Conservation (phyloP, 2,329 filamentous ascomycete species). For the Dendryphion nanum region DNA sequence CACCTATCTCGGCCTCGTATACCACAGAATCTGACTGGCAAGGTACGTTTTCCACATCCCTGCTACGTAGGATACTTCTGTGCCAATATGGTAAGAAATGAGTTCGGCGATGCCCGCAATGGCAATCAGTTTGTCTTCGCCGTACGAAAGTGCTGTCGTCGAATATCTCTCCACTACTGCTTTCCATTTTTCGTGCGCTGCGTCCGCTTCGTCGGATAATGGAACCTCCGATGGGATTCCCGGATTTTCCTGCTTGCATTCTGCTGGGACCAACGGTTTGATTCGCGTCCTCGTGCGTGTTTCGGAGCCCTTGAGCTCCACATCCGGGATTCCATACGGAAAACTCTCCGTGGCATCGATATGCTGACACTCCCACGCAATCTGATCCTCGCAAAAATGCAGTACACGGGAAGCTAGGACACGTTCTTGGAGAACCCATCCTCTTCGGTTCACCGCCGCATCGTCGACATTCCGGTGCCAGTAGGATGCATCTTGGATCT, state of each 20-base stretch:
- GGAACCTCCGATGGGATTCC: conserved; percentile 4
- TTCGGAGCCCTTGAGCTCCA: neutral
- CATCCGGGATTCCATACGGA: neutral
- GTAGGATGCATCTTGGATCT: neutral
- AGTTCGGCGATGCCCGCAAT: conserved; percentile 14
- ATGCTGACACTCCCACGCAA: conserved; percentile 17
- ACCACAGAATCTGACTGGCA: conserved; percentile 18
- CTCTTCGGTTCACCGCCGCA: conserved; percentile 14
- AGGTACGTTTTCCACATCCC: conserved; percentile 14
- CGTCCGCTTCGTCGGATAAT: conserved; percentile 4
- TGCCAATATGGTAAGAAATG: conserved; percentile 9
- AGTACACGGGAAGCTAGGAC: conserved; percentile 12
- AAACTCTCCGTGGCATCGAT: conserved; percentile 7
- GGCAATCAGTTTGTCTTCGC: conserved; percentile 15
- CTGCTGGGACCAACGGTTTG: too few species aligned
- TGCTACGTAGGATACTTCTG: conserved; percentile 8
- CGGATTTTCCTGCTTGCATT: too few species aligned
- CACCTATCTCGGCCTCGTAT: too few species aligned
- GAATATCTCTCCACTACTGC: conserved; percentile 16
- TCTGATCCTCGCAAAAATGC: conserved; percentile 12
- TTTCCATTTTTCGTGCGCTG: conserved; percentile 12
- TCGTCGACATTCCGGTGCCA: neutral
- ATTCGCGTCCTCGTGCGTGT: conserved; percentile 2
- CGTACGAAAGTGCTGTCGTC: conserved; percentile 5
- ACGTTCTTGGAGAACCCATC: conserved; percentile 18